phyloP scores from a whole-genome alignment of 2,329 filamentous ascomycete species.

The Pseudogymnoascus sp. region DNA sequence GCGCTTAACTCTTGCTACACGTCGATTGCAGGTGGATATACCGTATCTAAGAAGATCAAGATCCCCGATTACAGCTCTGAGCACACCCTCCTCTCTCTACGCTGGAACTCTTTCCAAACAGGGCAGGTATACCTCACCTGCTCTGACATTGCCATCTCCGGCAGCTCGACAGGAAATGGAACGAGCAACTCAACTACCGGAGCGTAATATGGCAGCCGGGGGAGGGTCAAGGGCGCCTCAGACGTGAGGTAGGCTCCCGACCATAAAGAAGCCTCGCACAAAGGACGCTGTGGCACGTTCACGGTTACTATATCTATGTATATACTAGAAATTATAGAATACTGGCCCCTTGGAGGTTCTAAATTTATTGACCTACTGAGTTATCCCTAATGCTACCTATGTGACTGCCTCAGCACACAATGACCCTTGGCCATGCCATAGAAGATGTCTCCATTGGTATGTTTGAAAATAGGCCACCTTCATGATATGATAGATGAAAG shows the following conservation, averaged over 20 bases:
- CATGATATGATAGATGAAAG: background rate
- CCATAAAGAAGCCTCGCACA: background rate
- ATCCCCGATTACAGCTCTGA: conserved; percentile 32
- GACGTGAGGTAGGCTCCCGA: background rate
- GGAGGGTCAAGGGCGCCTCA: background rate
- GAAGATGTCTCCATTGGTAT: too few relatives aligned
- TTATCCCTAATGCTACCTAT: background rate
- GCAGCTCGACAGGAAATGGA: background rate
- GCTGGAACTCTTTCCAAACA: conserved; percentile 49
- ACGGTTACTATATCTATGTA: background rate
- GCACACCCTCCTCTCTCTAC: conserved; percentile 44
- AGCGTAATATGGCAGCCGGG: background rate
- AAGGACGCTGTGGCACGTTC: background rate
- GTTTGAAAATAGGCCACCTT: background rate
- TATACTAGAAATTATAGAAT: background rate
- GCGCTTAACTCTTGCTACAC: conserved; percentile 40
- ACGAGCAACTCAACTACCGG: background rate
- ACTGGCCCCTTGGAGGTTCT: background rate
- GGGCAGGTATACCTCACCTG: conserved; percentile 46
- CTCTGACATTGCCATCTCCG: conserved; percentile 41
- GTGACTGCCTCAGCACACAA: background rate
- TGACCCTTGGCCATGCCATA: background rate
- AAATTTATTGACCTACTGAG: background rate
- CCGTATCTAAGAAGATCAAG: conserved; percentile 39
- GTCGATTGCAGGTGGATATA: conserved; percentile 45